Base-by-base conservation (phyloP, 495 filamentous ascomycete species). In the Lasiosphaeriaceae sp. region DNA sequence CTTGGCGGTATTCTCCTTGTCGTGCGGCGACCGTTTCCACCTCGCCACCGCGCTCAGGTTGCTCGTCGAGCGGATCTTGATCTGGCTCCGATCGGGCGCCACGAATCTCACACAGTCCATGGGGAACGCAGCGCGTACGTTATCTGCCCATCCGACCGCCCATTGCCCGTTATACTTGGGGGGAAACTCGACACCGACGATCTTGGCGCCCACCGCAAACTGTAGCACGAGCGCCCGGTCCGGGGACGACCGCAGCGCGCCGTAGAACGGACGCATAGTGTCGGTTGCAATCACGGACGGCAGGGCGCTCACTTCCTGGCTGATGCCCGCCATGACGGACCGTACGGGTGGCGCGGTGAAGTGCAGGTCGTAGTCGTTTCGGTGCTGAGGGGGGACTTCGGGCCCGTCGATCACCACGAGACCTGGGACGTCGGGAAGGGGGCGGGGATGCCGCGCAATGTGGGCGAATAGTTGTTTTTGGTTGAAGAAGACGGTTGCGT, bases 81-180 rank as follows among this genome's bases (percentile, higher is more conserved):
- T 55, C 37, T 75, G 69, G 46, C 61, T 58, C 44, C 63, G 68
- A 4, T 11, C 62, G 56, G 78, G 78, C 29, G 60, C 55, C 22
- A 74, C 65, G 26, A 79, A 61, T 34, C 63, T 61, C 9, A 80
- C 64, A 1, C 61, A 52, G n/a, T 74, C 70, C 47, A 66, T 52
- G 39, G 76, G 77, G 52, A 80, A 74, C 17, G 67, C 65, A 1
- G 70, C 77, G 29, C 65, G 56, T 11, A 63, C 61, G 2, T 74
- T 71, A 47, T 80, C 77, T 23, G 77, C 74, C 71, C 77, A 80
- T 8, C 76, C 77, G 11, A 72, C 60, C 17, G 68, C 73, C 76
- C 77, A 81, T 55, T 74, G 66, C n/a, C 78, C 78, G 3, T 62
- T 58, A 51, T 76, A 80, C 45, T 63, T 57, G 14, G 58, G 57